Evolutionary conservation across 2,329 filamentous ascomycete species (phyloP).

Genomic region (Zasmidium citrigriseum): DNA sequence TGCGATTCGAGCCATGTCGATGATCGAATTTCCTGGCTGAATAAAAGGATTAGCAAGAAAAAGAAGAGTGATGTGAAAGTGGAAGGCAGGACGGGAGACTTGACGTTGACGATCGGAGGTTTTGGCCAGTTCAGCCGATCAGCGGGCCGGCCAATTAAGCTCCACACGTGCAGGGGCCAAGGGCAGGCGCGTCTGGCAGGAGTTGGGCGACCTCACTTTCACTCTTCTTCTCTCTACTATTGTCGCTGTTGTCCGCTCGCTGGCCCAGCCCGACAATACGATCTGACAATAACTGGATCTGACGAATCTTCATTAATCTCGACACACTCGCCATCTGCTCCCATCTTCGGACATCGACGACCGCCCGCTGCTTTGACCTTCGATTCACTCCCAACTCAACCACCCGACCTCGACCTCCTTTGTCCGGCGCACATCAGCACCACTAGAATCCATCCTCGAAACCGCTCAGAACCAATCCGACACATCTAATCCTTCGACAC

Average conservation of each 20-base stretch:
- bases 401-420: background rate
- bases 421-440: background rate
- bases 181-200: background rate
- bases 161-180: background rate
- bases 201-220: background rate
- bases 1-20: slow-evolving; percentile 6
- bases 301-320: background rate
- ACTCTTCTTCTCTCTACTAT: background rate
- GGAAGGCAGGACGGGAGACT: background rate
- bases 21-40: background rate
- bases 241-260: background rate
- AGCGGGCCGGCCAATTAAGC: background rate
- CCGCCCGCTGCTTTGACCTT: background rate
- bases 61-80: background rate
- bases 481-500: background rate
- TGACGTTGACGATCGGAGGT: background rate
- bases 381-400: background rate
- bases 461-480: too few species aligned
- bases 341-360: background rate
- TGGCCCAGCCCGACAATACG: background rate
- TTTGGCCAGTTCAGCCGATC: slow-evolving; percentile 1
- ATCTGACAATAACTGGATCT: background rate
- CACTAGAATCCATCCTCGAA: background rate
- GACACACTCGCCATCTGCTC: background rate
- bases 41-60: background rate